Base-by-base conservation (phyloP, 2,329 filamentous ascomycete species). In the Aspergillus persii region DNA sequence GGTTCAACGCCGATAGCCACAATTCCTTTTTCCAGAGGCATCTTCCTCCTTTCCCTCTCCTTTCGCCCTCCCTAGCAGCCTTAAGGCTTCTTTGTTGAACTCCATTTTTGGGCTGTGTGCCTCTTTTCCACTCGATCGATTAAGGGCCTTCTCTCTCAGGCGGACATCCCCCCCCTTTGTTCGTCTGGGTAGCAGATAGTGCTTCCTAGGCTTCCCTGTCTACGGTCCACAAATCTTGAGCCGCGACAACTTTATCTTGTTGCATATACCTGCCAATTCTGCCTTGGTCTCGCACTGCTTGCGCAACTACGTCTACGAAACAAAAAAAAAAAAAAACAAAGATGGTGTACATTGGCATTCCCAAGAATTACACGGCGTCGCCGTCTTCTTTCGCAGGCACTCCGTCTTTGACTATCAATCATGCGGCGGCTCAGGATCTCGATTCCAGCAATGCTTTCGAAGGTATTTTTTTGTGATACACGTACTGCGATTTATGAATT, bases 181-280 rank as follows among this genome's bases (percentile, higher is more conserved):
- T 93, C 91, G 91, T 94, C 92, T 96, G 91, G 87, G 91, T 85
- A 87, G 90, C 88, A 96, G 92, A 92, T 90, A 92, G 92, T 91
- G 92, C 92, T 95, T 90, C 90, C 89, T 84, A 71, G 74, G 70
- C 70, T 74, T 72, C 61, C 59, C 65, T 69, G 66, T 68, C 68
- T 71, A 64, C 61, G 64, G 62, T 62, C 60, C 56, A 64, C 53
- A 56, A 53, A 57, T 59, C 39, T 55, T 56, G 61, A 54, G 57
- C 55, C 58, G 57, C 56, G 33, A 52, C 50, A 54, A 50, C 49
- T 63, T 44, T 33, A 29, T 30, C 29, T 29, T 49, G 50, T 46
- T 31, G 52, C 26, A 12, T 7, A n/a, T n/a, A 41, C 29, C 50
- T 49, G 30, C n/a, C 54, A 55, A 55, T 51, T 51, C 41, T 53